These are phyloP conservation scores for Zygosaccharomyces pseudobailii DNA, from an alignment of 1,139 yeast species.

Conservation along the genomic window DNA sequence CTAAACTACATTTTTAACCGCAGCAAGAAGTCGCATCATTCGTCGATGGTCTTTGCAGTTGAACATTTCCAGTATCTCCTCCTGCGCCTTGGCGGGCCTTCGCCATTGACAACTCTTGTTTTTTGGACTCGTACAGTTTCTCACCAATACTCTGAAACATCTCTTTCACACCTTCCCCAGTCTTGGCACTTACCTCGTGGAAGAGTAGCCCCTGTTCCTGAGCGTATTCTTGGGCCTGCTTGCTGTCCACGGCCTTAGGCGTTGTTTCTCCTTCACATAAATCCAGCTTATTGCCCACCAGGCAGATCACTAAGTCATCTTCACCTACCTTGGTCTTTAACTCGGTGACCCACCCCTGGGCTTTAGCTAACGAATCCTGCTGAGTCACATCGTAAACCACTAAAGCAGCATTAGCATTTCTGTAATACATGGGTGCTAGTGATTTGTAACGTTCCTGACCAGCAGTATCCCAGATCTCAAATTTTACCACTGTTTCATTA, in stretches of 20 bases:
- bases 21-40: slow-evolving; percentile 42
- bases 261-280: slow-evolving; percentile 36
- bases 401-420: slow-evolving; percentile 80
- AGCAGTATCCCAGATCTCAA: slow-evolving; percentile 87
- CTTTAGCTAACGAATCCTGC: slow-evolving; percentile 70
- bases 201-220: slow-evolving; percentile 73
- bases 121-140: slow-evolving; percentile 40
- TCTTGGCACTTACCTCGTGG: slow-evolving; percentile 92
- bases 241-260: slow-evolving; percentile 48
- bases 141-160: slow-evolving; percentile 81
- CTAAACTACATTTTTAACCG: slow-evolving; percentile 13
- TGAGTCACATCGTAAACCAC: slow-evolving; percentile 73
- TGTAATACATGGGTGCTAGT: slow-evolving; percentile 79
- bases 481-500: slow-evolving; percentile 46
- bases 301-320: slow-evolving; percentile 72
- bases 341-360: slow-evolving; percentile 95
- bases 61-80: slow-evolving; percentile 33
- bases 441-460: slow-evolving; percentile 83
- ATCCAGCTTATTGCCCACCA: slow-evolving; percentile 82
- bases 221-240: slow-evolving; percentile 55
- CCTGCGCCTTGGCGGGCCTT: slow-evolving; percentile 23
- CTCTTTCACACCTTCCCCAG: slow-evolving; percentile 76
- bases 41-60: slow-evolving; percentile 44
- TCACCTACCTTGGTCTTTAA: slow-evolving; percentile 80
- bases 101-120: slow-evolving; percentile 22